Base-by-base conservation (phyloP, 345 rosid genomes). In the Euphorbia pulcherrima region DNA sequence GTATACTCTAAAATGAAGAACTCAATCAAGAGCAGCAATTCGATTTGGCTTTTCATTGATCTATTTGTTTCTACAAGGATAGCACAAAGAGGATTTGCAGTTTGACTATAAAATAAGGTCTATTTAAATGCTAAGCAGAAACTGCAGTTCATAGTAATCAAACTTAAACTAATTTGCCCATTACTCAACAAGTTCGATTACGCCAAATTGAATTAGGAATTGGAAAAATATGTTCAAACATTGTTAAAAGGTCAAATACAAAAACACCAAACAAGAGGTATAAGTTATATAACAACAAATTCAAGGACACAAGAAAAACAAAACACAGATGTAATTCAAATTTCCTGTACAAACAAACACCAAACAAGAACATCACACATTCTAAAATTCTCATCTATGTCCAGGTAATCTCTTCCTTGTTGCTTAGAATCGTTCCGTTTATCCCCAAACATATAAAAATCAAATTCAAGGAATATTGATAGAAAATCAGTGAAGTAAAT, bases 281-380 rank as follows among this genome's bases (percentile, higher is more conserved):
- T 47, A 59, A 52, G 55, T 47, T 64, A 65, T 57, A 72, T 52
- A 71, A 57, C 33, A 64, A 64, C 55, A 72, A 77, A 61, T 18
- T 67, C 52, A 66, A 24, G 46, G 17, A 60, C 70, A 70, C 62
- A 52, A 53, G 4, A 62, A 64, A 44, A 58, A 65, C 29, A 23
- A 57, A 57, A 72, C 23, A 57, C 63, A 67, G 26, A 18, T 10
- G 61, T 50, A 30, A 60, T 48, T 66, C 68, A 44, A 69, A 73
- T 74, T 63, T 64, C 69, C 75, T 46, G 75, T 27, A 58, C 69
- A 80, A 67, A 62, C 71, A 77, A 67, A 81, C 0, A 60, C 29
- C 68, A 69, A 59, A 72, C 60, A 54, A 69, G 52, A 75, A 62
- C 68, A 73, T 5, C 78, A 62, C 26, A 70, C 24, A 72, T 57